A percentile compares a stretch with the other conserved stretches of the same genome.
These are phyloP conservation scores for Backusella circina DNA, from an alignment of 192 early-diverging fungal species.

Conservation along the genomic window DNA sequence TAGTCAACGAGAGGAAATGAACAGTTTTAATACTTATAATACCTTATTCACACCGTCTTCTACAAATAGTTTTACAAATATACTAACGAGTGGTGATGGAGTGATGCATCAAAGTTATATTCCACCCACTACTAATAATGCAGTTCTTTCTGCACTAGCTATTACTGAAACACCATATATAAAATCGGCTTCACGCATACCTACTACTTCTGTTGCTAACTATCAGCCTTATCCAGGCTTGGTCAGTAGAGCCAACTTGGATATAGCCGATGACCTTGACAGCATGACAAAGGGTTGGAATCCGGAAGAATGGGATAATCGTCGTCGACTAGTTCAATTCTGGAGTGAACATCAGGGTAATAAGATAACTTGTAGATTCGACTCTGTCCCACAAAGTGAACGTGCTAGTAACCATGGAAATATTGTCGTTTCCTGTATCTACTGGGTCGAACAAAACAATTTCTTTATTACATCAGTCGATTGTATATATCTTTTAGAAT, in stretches of 20 bases:
- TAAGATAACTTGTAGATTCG: not conserved
- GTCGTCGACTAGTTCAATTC: constrained; percentile 72
- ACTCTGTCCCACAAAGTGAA: not conserved
- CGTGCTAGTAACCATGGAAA: not conserved
- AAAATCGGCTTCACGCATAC: not conserved
- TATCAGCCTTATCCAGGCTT: not conserved
- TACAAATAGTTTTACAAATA: not conserved
- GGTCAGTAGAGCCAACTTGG: constrained; percentile 48
- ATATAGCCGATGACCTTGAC: constrained; percentile 62
- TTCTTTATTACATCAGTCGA: constrained; percentile 76
- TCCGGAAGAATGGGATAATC: constrained; percentile 54
- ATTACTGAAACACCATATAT: not conserved
- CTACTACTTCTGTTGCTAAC: not conserved
- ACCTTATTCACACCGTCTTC: not conserved
- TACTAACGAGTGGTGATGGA: not conserved
- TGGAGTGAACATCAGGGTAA: constrained; percentile 38
- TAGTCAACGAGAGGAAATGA: not conserved
- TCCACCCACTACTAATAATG: not conserved
- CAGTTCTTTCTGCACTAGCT: not conserved
- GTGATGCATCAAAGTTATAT: not conserved
- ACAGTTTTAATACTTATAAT: not conserved
- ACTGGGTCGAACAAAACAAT: constrained; percentile 65
- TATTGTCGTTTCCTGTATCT: constrained; percentile 67
- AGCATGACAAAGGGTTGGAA: constrained; percentile 63
- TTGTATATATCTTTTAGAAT: constrained; percentile 68